Base-by-base conservation (phyloP, 257 asterid species). In the Dorcoceras hygrometricum region DNA sequence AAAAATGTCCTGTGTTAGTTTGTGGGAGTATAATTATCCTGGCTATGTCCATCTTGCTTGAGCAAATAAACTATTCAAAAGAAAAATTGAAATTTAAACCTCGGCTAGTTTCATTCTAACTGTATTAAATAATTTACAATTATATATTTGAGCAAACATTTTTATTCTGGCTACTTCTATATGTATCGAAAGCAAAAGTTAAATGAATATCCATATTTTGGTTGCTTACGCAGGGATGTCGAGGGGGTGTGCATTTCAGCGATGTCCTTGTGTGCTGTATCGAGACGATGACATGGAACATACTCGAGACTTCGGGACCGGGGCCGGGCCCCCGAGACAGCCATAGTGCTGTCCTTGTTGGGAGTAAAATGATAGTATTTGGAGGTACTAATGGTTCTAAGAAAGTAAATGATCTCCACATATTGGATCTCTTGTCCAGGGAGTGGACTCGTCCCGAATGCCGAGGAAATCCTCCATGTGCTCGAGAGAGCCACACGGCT, bases 271-370 rank as follows among this genome's bases (percentile, higher is more conserved):
- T 83, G 22, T 89, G 89, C 26, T 82, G 82, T 65, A 88, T 90
- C 4, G 83, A 78, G 73, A 85, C 79, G 23, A 84, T 84, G 97
- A 73, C 80, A 2, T 93, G 98, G 97, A 88, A 61, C 64, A 69
- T 81, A 16, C 82, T 90, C 28, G 78, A 79, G 78, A 93, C 98
- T 1, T 74, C 80, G 4, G 98, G 98, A 63, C 71, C 67, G 62
- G 95, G 91, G 4, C 98, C 98, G 0, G 97, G 98, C 23, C 95
- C 97, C 0, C 74, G 96, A 4, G 98, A 93, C 79, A 93, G 98
- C 82, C 98, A 93, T 78, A 84, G 74, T 59, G 86, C 95, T 4
- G 87, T 77, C 0, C 69, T 89, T 3, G 81, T 93, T 20, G 98
- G 91, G 11, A 84, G 78, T 73, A 75, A 63, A 63, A 93, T 93